Evolutionary conservation across 805 yeast genomes (phyloP), one percentile per base, ranked within the genome.

Genomic region (Priceomyces castillae): DNA sequence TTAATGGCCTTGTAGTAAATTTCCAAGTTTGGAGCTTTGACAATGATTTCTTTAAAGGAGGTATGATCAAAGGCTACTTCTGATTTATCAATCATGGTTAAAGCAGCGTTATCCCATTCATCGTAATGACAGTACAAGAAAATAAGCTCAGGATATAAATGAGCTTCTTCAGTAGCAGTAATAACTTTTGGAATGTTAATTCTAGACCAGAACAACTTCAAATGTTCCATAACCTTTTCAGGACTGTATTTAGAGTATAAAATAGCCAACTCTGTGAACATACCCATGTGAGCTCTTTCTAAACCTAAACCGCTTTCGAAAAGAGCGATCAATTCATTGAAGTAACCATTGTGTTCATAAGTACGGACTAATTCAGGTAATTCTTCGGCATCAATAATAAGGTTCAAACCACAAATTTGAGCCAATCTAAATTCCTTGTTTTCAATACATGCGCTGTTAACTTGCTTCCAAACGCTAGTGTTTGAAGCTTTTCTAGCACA

Each of bases 201-300:
- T 71, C 99, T 85, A 11, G 97, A 90, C 98, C 98, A 94, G 80
- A 94, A 94, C 59, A 94, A 74, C 65, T 90, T 90, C 79, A 94
- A 77, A 69, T 94, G 98, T 69, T 94, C 98, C 89, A 88, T 86
- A 43, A 95, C 86, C 69, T 82, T 85, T 40, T 82, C 86, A 22
- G 97, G 96, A 49, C 81, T 80, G 69, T 90, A 94, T 65, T 90
- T 92, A 52, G 95, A 79, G 72, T 92, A 94, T 54, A 94, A 74
- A 38, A 87, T 77, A 17, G 98, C 96, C 56, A 94, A 77, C 68
- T 90, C 97, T 9, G 99, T 94, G 65, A 94, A 94, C 97, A 94
- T 92, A 56, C 98, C 99, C 99, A 94, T 94, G 64, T 94, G 99
- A 30, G 99, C 99, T 65, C 99, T 86, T 74, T 94, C 99, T 54